Percentiles rank a stretch among this genome's conserved stretches.
phyloP scores from a whole-genome alignment of 2,329 filamentous ascomycete species.

The Pseudogymnoascus destructans region DNA sequence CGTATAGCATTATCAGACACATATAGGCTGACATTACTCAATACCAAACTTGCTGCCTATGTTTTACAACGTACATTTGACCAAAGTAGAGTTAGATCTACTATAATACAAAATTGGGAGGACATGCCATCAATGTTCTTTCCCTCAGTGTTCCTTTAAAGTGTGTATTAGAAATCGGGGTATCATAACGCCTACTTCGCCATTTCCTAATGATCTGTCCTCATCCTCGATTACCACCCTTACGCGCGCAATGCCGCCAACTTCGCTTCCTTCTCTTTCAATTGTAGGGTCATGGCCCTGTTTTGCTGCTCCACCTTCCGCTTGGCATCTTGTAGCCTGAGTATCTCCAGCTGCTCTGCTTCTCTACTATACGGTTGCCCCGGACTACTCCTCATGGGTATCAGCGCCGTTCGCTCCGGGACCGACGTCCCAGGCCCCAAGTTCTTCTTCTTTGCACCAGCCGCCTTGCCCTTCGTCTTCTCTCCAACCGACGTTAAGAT shows the following conservation, averaged over 20 bases:
- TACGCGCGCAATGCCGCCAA: constrained; percentile 35
- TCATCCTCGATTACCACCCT: neutral
- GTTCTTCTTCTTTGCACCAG: constrained; percentile 37
- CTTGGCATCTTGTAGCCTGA: constrained; percentile 49
- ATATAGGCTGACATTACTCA: neutral
- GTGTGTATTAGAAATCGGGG: constrained; percentile 3
- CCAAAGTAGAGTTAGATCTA: neutral
- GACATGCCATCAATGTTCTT: neutral
- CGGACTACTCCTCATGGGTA: constrained; percentile 53
- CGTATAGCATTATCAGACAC: neutral
- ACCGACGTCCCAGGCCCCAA: constrained; percentile 27
- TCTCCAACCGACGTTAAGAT: constrained; percentile 63
- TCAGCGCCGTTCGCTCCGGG: constrained; percentile 58
- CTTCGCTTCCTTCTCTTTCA: constrained; percentile 46
- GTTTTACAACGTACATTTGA: neutral
- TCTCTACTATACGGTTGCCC: constrained; percentile 62
- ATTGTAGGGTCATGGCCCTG: constrained; percentile 37
- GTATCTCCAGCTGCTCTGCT: constrained; percentile 51
- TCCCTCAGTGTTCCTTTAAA: constrained; percentile 1
- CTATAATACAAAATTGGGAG: neutral
- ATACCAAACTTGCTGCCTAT: constrained; percentile 2
- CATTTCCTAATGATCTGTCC: constrained; percentile 5
- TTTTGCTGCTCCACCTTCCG: constrained; percentile 41
- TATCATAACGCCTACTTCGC: constrained; percentile 8
- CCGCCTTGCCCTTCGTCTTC: constrained; percentile 37